Base-by-base conservation (phyloP, 805 yeast species). In the Gaillardinia entomophila region DNA sequence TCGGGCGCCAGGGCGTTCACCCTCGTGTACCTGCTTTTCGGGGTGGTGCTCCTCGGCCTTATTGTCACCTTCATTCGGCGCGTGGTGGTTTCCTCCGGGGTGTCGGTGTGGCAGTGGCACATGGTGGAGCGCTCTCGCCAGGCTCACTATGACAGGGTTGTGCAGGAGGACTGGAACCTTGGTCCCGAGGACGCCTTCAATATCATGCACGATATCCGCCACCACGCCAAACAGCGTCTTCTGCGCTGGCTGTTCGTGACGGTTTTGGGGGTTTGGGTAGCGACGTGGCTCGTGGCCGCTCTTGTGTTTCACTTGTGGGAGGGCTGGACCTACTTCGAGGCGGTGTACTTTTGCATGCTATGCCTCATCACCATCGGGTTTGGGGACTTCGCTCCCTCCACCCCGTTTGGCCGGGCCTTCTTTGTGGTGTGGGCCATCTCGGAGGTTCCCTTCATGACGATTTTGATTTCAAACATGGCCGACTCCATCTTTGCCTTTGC, bases 371-470 rank as follows among this genome's bases (percentile, higher is more conserved):
- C 96, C 0, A 82, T 88, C 35, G 96, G 96, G 1, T 86, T 83
- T 55, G 96, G 96, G 19, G 88, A 80, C 48, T 77, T 64, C 43
- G 65, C 76, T 1, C 95, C 95, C 1, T 35, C 31, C 2, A 56
- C 79, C 0, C 57, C 78, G 1, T 79, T 82, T 4, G 94, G 95
- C 1, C 60, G 82, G 26, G 72, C 81, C 1, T 75, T 86, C 43
- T 87, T 87, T 46, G 76, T 84, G 6, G 57, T 77, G 7, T 88
- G 96, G 96, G 82, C 88, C 0, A 51, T 88, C 14, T 62, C 77
- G 5, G 95, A 96, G 0, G 80, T 88, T 15, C 96, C 96, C 1
- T 63, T 86, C 32, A 86, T 87, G 94, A 83, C 95, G 2, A 79
- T 81, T 12, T 65, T 86, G 35, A 75, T 86, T 25, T 79, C 89